These are phyloP conservation scores for Penicillium sp. DNA, from an alignment of 2,329 filamentous ascomycete genomes.

Conservation along the genomic window DNA sequence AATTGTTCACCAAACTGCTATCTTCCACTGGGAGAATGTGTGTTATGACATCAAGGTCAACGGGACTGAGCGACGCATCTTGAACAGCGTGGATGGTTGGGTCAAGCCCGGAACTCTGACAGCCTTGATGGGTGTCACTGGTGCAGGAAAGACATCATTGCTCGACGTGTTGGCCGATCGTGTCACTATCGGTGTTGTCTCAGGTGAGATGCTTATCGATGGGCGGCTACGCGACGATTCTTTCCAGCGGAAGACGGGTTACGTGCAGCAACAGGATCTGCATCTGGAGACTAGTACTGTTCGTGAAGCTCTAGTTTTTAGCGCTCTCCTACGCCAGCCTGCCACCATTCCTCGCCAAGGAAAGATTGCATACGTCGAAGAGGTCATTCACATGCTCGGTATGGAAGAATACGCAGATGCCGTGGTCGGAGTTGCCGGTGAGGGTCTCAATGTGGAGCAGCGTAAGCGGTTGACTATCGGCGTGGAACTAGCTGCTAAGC, in stretches of 20 bases:
- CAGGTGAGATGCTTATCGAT: slow-evolving; percentile 80
- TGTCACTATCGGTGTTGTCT: slow-evolving; percentile 84
- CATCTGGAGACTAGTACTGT: slow-evolving; percentile 83
- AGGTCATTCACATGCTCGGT: slow-evolving; percentile 85
- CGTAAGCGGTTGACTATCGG: slow-evolving; percentile 85
- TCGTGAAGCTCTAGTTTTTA: slow-evolving; percentile 83
- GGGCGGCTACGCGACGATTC: slow-evolving; percentile 71
- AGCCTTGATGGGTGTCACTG: slow-evolving; percentile 84
- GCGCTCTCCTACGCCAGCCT: slow-evolving; percentile 80
- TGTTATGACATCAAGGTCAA: slow-evolving; percentile 85
- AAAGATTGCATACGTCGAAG: slow-evolving; percentile 82
- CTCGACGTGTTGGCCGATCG: slow-evolving; percentile 82
- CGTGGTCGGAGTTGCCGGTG: slow-evolving; percentile 83
- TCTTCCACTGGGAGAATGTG: slow-evolving; percentile 84
- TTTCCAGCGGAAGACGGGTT: slow-evolving; percentile 90
- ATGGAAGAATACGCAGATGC: slow-evolving; percentile 93
- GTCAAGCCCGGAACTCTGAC: slow-evolving; percentile 90
- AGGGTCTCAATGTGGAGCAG: slow-evolving; percentile 67
- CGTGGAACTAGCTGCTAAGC: slow-evolving; percentile 90
- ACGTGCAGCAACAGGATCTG: slow-evolving; percentile 89
- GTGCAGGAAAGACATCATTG: slow-evolving; percentile 89
- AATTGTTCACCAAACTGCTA: slow-evolving; percentile 68
- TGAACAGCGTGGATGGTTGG: slow-evolving; percentile 87
- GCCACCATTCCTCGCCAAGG: slow-evolving; percentile 68
- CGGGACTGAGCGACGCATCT: slow-evolving; percentile 68